Conservation (phyloP, 2,329 filamentous ascomycete genomes). For the Colletotrichum brevisporum region DNA sequence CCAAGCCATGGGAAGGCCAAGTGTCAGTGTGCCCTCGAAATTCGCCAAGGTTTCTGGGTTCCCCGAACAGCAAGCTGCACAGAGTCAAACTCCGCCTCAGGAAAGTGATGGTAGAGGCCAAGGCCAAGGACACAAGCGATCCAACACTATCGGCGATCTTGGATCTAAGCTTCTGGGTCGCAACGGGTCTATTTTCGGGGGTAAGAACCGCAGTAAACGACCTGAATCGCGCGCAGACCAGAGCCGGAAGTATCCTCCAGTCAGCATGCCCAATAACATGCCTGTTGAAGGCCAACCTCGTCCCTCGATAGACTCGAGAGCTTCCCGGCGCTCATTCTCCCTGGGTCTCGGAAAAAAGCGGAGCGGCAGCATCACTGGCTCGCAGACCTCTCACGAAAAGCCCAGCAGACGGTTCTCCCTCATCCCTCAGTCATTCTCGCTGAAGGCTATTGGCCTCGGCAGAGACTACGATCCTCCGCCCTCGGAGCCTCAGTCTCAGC, state of each 20-base stretch:
- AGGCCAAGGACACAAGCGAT: slow-evolving; percentile 74
- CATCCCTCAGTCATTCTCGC: slow-evolving; percentile 73
- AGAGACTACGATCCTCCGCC: slow-evolving; percentile 65
- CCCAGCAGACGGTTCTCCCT: slow-evolving; percentile 78
- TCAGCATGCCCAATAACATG: slow-evolving; percentile 87
- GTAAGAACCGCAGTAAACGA: slow-evolving; percentile 65
- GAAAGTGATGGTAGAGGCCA: slow-evolving; percentile 54
- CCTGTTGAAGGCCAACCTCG: slow-evolving; percentile 71
- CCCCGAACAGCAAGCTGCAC: slow-evolving; percentile 60
- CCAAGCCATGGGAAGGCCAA: slow-evolving; percentile 72
- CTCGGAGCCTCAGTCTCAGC: slow-evolving; percentile 64
- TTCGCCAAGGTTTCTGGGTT: slow-evolving; percentile 72
- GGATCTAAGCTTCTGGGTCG: slow-evolving; percentile 89
- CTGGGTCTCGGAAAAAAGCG: slow-evolving; percentile 78
- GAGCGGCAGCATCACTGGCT: slow-evolving; percentile 75
- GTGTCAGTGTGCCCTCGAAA: slow-evolving; percentile 72
- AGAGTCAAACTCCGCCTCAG: slow-evolving; percentile 34
- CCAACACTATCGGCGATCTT: slow-evolving; percentile 84
- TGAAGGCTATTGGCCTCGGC: slow-evolving; percentile 74
- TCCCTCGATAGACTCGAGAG: slow-evolving; percentile 78
- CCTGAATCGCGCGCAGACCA: slow-evolving; percentile 55
- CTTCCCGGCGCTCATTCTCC: slow-evolving; percentile 78
- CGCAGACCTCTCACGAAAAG: slow-evolving; percentile 70
- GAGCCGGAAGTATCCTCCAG: slow-evolving; percentile 84
- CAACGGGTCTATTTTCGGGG: slow-evolving; percentile 85